Evolutionary conservation across 164 flowering plant species (phyloP).

Genomic region (Houttuynia cordata): DNA sequence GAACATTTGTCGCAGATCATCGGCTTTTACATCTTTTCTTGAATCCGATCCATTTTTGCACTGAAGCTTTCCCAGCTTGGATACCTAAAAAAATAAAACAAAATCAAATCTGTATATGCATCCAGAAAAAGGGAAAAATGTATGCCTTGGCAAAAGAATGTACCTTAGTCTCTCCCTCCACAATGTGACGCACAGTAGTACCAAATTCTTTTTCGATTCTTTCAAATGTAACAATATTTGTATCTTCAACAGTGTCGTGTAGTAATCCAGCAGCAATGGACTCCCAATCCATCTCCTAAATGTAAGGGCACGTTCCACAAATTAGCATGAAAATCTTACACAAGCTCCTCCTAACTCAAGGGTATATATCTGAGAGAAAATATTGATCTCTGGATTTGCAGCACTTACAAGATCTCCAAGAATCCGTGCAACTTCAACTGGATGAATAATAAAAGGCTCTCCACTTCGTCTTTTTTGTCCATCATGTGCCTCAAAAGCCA

Average conservation of each 20-base stretch:
- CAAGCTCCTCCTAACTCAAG: neutral
- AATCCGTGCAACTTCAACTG: slow-evolving; percentile 98
- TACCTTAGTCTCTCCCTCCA: slow-evolving; percentile 99
- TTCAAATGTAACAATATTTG: slow-evolving; percentile 85
- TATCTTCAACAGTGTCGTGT: slow-evolving; percentile 99
- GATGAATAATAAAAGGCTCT: slow-evolving; percentile 97
- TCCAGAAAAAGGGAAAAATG: neutral
- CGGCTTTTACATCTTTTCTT: slow-evolving; percentile 94
- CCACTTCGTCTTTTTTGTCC: slow-evolving; percentile 99
- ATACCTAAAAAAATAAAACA: slow-evolving; percentile 40
- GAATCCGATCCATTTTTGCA: slow-evolving; percentile 46
- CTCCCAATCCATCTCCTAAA: slow-evolving; percentile 98
- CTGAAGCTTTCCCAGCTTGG: slow-evolving; percentile 91
- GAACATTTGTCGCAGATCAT: slow-evolving; percentile 96
- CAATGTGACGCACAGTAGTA: slow-evolving; percentile 80
- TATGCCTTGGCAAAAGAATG: neutral
- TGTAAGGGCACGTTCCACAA: neutral
- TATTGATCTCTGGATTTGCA: neutral
- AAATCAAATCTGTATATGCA: neutral
- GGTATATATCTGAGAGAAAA: neutral
- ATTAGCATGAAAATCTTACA: neutral
- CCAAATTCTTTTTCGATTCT: slow-evolving; percentile 93
- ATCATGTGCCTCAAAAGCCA: slow-evolving; percentile 97
- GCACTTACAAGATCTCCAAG: slow-evolving; percentile 89
- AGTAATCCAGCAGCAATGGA: slow-evolving; percentile 92